phyloP scores from a whole-genome alignment of 805 yeast genomes.

The Candida nanaspora region DNA sequence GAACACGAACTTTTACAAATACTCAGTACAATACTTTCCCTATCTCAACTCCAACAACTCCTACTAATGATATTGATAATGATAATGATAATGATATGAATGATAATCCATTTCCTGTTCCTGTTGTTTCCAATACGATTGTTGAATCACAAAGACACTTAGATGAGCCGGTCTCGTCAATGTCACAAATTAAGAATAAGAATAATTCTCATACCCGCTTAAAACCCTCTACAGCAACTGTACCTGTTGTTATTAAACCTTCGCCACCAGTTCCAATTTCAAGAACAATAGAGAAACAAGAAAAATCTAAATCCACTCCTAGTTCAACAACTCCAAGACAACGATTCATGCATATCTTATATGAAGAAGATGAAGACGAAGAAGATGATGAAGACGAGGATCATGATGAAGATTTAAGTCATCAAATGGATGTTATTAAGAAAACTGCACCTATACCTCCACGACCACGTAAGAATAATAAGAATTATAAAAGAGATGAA shows the following conservation, averaged over 20 bases:
- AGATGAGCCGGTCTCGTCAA: conserved; percentile 11
- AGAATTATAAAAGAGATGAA: not conserved
- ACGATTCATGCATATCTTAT: conserved; percentile 21
- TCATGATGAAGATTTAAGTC: not conserved
- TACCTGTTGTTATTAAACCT: too few species aligned
- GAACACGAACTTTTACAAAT: not conserved
- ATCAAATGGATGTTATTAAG: not conserved
- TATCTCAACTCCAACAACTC: not conserved
- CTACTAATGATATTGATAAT: not conserved
- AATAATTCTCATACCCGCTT: too few species aligned
- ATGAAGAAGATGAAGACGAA: conserved; percentile 21
- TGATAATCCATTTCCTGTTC: not conserved
- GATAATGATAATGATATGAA: not conserved
- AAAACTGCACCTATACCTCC: not conserved
- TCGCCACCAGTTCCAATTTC: conserved; percentile 7
- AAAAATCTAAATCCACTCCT: not conserved
- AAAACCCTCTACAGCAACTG: too few species aligned
- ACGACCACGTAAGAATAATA: not conserved
- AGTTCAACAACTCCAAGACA: conserved; percentile 9
- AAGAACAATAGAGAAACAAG: conserved; percentile 4
- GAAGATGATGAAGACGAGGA: not conserved
- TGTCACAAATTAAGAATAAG: too few species aligned
- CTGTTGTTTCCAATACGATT: too few species aligned
- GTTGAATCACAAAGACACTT: too few species aligned
- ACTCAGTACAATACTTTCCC: not conserved